Evolutionary conservation across 345 rosid genomes (phyloP), one percentile per base, ranked within the genome.

Genomic region (Mallotus nudiflorus): DNA sequence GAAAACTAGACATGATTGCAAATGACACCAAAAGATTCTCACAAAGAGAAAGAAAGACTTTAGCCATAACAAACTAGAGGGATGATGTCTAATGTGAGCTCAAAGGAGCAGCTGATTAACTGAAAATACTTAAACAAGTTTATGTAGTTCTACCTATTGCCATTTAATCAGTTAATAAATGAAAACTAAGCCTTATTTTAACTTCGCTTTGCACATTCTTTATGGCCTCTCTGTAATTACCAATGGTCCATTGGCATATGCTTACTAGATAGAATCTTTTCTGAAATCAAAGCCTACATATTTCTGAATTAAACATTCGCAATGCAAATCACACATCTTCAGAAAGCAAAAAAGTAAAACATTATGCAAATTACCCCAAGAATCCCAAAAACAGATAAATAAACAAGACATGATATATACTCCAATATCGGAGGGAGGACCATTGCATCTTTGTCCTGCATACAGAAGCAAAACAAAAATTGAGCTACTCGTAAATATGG

Each of bases 381-480:
- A 82, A 91, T 87, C 52, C 91, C 95, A 77, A 91, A 89, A 76
- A 85, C 80, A 62, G 97, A 86, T 50, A 91, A 76, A 85, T 89
- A 85, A 66, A 84, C 27, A 10, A 86, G 85, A 44, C 84, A 87
- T 3, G 88, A 82, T 19, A 76, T 61, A 60, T 86, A 87, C 42
- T 87, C 91, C 78, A 84, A 67, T 50, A 80, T 78, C 45, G 72
- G 76, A 46, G 91, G 84, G 78, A 89, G 72, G 29, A 69, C 39
- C n/a, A 42, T 45, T 19, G 35, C 59, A 39, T 74, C 82, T 61
- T 70, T 72, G 29, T 74, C 78, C 82, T 91, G 82, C 80, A 66
- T 4, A 35, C 29, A 44, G 55, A 48, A 60, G 29, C 46, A 19
- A 16, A 18, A 60, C 14, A 45, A 48, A 53, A 31, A 65, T 40